A percentile compares a stretch with the other conserved stretches of the same genome.
phyloP scores from a whole-genome alignment of 1,284 basidiomycete species.

The Ceratobasidium papillatum region DNA sequence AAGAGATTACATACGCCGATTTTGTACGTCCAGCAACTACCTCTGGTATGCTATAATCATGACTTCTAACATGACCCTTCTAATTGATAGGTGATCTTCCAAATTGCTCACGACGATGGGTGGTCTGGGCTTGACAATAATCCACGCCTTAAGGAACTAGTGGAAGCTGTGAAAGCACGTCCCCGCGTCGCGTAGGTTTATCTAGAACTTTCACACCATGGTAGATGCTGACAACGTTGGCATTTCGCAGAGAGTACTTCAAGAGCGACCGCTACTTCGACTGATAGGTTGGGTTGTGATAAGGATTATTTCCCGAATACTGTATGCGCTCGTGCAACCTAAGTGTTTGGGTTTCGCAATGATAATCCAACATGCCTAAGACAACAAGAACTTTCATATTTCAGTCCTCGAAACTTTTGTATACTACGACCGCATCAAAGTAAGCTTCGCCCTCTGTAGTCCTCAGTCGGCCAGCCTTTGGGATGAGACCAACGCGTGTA shows the following conservation, averaged over 20 bases:
- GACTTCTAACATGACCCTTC: background rate
- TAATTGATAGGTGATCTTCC: conserved; percentile 30
- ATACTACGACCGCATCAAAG: conserved; percentile 87
- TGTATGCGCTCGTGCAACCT: background rate
- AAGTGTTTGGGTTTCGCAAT: background rate
- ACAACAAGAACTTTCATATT: background rate
- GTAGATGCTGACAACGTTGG: background rate
- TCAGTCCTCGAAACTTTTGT: conserved; percentile 71
- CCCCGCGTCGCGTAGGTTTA: conserved; percentile 34
- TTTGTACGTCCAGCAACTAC: conserved; percentile 2
- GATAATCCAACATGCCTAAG: background rate
- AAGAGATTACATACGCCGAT: conserved; percentile 35
- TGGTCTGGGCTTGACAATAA: conserved; percentile 28
- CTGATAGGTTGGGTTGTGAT: background rate
- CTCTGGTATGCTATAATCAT: background rate
- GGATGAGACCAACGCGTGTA: conserved; percentile 82
- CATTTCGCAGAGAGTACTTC: conserved; percentile 22
- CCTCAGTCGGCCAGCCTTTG: conserved; percentile 82
- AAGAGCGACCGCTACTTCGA: conserved; percentile 36
- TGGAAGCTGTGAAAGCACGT: conserved; percentile 32
- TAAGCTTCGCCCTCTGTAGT: conserved; percentile 78
- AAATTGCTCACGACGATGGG: conserved; percentile 36
- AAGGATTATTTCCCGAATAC: background rate
- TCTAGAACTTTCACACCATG: background rate
- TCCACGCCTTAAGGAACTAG: conserved; percentile 36